Conservation (phyloP, 83 land plant species). For the Isoetes engelmannii region DNA sequence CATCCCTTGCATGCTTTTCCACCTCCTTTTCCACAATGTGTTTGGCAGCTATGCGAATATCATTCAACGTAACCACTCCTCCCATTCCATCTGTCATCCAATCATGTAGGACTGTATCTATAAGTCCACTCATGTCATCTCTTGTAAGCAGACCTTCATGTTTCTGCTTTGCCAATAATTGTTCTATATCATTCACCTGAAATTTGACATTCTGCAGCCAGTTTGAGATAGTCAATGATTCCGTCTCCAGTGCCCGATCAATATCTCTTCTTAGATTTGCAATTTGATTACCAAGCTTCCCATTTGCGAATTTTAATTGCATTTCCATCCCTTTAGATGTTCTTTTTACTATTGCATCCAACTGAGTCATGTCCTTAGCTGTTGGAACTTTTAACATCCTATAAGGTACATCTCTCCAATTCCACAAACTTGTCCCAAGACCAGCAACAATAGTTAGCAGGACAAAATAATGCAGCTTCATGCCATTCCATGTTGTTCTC, state of each 20-base stretch:
- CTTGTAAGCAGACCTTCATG: conserved; percentile 1
- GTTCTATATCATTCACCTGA: neutral
- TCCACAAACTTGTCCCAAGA: too few species aligned
- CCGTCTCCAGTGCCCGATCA: neutral
- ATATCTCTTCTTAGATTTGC: conserved; percentile 1
- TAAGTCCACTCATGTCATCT: neutral
- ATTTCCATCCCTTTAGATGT: conserved; percentile 6
- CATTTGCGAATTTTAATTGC: neutral
- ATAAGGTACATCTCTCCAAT: too few species aligned
- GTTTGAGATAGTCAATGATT: neutral
- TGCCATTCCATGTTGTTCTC: too few species aligned
- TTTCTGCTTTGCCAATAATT: neutral
- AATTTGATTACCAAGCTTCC: conserved; percentile 3
- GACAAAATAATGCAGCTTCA: too few species aligned
- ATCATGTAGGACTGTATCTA: neutral
- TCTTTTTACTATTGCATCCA: neutral
- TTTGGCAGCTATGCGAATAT: neutral
- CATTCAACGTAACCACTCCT: neutral
- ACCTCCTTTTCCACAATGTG: conserved; percentile 9
- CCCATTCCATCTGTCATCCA: neutral
- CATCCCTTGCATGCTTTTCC: conserved; percentile 3
- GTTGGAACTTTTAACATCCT: neutral
- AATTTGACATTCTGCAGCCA: neutral
- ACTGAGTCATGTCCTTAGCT: neutral
- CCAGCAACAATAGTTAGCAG: too few species aligned